These are phyloP conservation scores for Forsythia suspensa DNA, from an alignment of 257 asterid genomes.

Conservation along the genomic window DNA sequence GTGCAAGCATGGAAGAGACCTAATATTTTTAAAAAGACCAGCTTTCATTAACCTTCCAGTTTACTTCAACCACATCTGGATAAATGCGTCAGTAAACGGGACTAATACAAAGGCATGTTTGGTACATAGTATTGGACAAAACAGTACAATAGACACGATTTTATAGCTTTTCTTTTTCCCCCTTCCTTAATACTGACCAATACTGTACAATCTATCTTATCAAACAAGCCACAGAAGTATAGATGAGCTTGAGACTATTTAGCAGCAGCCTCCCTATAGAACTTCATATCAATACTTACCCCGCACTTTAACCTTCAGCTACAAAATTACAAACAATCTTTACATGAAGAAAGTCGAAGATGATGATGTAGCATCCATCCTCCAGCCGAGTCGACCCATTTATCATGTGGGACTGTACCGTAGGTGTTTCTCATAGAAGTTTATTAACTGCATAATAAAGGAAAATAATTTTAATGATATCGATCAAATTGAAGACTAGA, in stretches of 20 bases:
- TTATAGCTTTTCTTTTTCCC: neutral
- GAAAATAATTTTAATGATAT: neutral
- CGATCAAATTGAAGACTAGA: neutral
- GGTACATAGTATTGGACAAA: neutral
- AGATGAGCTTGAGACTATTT: neutral
- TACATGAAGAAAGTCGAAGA: conserved; percentile 14
- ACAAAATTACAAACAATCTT: conserved; percentile 39
- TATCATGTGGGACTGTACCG: conserved; percentile 54
- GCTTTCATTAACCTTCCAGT: too few relatives aligned
- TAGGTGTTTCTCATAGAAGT: conserved; percentile 76
- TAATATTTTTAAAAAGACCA: too few relatives aligned
- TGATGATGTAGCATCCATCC: conserved; percentile 10
- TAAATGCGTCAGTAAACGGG: neutral
- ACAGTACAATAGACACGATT: neutral
- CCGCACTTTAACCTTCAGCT: conserved; percentile 20
- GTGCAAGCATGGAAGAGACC: neutral
- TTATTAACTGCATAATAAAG: conserved; percentile 64
- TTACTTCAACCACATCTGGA: neutral
- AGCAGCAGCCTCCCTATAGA: neutral
- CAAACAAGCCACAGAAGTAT: neutral
- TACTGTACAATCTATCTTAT: neutral
- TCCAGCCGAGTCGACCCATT: conserved; percentile 19
- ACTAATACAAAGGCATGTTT: neutral
- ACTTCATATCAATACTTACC: neutral
- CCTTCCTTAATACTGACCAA: neutral